A percentile compares a stretch with the other conserved stretches of the same genome.
Evolutionary conservation across 768 basidiomycete species (phyloP).

Genomic region (Coprinopsis marcescibilis): DNA sequence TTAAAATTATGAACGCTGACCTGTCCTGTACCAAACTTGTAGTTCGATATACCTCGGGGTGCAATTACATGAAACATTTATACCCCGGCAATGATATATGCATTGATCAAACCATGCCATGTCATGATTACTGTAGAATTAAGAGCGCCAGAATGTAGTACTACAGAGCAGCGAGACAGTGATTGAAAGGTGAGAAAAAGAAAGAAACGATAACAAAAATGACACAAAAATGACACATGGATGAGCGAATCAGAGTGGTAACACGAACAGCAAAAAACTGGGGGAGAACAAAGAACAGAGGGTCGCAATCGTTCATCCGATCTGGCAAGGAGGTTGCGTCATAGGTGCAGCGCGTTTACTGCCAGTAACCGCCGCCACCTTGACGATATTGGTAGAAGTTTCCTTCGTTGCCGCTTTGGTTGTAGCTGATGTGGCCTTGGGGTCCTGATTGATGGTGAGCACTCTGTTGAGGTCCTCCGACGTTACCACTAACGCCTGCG

Average conservation of each 20-base stretch:
- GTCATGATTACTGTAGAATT: not conserved
- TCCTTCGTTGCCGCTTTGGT: slow-evolving; percentile 58
- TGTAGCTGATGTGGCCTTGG: slow-evolving; percentile 56
- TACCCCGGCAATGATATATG: not conserved
- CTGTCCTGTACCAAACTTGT: too few species aligned
- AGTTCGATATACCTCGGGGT: too few species aligned
- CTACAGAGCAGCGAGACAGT: slow-evolving; percentile 1
- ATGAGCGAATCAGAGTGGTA: slow-evolving; percentile 6
- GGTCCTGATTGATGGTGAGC: slow-evolving; percentile 40
- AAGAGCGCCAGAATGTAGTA: slow-evolving; percentile 1
- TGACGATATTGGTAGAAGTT: slow-evolving; percentile 73
- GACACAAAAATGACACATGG: slow-evolving; percentile 2
- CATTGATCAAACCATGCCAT: not conserved
- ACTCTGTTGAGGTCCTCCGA: slow-evolving; percentile 37
- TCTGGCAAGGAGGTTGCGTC: too few species aligned
- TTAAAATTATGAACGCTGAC: too few species aligned
- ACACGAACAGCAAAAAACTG: not conserved
- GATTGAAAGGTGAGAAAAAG: slow-evolving; percentile 6
- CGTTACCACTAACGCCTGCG: slow-evolving; percentile 22
- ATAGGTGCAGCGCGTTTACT: slow-evolving; percentile 28
- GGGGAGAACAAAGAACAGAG: slow-evolving; percentile 2
- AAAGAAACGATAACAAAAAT: slow-evolving; percentile 12
- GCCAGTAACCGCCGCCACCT: slow-evolving; percentile 53
- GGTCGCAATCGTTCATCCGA: slow-evolving; percentile 1
- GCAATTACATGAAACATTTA: not conserved